Evolutionary conservation across 176 grass and related monocot genomes (phyloP), one percentile per base, ranked within the genome.

Genomic region (Carex littledalei): DNA sequence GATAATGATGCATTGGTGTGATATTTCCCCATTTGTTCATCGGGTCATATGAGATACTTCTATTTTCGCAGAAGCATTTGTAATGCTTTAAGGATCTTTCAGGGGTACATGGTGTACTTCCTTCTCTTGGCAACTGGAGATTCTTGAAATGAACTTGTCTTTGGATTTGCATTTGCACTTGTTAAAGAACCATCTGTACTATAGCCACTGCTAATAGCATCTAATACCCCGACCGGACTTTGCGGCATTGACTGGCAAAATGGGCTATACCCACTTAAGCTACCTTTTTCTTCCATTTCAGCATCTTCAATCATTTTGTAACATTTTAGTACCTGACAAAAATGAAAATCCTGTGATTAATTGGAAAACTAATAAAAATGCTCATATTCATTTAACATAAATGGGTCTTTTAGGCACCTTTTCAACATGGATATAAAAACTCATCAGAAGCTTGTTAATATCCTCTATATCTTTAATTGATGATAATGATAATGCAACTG

Each of bases 221-320:
- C 95, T 81, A 97, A 82, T 80, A 93, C 88, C 1, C 84, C 88
- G 31, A 88, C 75, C n/a, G 95, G 95, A 89, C 95, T 97, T 47
- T 76, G 79, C 16, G 89, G 90, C 79, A 69, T 85, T 35, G 78
- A 78, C 74, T 78, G 74, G 74, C 35, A 34, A 34, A 78, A 90
- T 82, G 82, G 16, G 58, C 66, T 86, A 50, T 55, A 67, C 56
- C 35, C 71, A 86, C 81, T 59, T 17, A 53, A 29, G 84, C 60
- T 89, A 31, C 21, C 74, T 79, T 88, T 90, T 72, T 87, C 88
- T 86, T 94, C 86, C 75, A 94, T 80, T 79, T 54, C 53, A 69
- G 47, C 84, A 65, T 87, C 86, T 86, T 87, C 79, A 57, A 96
- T 88, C 80, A 93, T 59, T 84, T 89, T 91, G 75, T 89, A 84